Percentiles rank a stretch among this genome's conserved stretches.
Conservation (phyloP, 2,329 filamentous ascomycete species). For the Colletotrichum eleusines region DNA sequence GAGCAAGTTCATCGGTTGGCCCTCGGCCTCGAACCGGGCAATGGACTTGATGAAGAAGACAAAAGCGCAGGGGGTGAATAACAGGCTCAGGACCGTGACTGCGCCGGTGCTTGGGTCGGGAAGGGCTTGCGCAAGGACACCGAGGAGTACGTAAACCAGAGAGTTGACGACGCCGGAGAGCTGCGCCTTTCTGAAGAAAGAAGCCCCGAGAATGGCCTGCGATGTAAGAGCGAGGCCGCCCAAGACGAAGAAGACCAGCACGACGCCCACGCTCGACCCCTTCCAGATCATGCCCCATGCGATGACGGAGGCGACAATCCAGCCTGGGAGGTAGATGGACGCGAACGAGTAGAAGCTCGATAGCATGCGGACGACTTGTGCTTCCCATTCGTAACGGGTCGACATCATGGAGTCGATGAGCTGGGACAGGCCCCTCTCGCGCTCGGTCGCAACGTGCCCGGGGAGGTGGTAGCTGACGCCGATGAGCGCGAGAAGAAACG, state of each 20-base stretch:
- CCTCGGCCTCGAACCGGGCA: conserved; percentile 79
- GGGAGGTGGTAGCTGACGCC: conserved; percentile 79
- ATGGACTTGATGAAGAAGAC: conserved; percentile 82
- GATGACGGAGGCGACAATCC: conserved; percentile 69
- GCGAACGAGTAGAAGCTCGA: conserved; percentile 77
- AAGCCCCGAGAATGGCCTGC: conserved; percentile 83
- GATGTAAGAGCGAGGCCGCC: conserved; percentile 81
- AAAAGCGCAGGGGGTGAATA: conserved; percentile 91
- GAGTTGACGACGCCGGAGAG: conserved; percentile 85
- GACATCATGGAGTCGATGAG: conserved; percentile 82
- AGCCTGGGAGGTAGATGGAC: conserved; percentile 68
- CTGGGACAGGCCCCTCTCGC: conserved; percentile 78
- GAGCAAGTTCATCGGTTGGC: conserved; percentile 70
- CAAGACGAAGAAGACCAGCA: conserved; percentile 81
- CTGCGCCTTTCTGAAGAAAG: conserved; percentile 89
- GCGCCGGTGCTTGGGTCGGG: conserved; percentile 70
- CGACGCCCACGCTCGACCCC: conserved; percentile 71
- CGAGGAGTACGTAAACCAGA: conserved; percentile 79
- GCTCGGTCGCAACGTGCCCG: conserved; percentile 76
- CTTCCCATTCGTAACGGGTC: conserved; percentile 65
- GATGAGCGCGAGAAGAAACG: conserved; percentile 76
- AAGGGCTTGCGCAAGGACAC: conserved; percentile 84
- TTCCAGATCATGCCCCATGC: conserved; percentile 72
- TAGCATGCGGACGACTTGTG: conserved; percentile 54
- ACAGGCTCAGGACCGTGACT: conserved; percentile 76